Percentiles rank a stretch among this genome's conserved stretches.
Conservation (phyloP, 305 asterid genomes). For the Fraxinus greggii region DNA sequence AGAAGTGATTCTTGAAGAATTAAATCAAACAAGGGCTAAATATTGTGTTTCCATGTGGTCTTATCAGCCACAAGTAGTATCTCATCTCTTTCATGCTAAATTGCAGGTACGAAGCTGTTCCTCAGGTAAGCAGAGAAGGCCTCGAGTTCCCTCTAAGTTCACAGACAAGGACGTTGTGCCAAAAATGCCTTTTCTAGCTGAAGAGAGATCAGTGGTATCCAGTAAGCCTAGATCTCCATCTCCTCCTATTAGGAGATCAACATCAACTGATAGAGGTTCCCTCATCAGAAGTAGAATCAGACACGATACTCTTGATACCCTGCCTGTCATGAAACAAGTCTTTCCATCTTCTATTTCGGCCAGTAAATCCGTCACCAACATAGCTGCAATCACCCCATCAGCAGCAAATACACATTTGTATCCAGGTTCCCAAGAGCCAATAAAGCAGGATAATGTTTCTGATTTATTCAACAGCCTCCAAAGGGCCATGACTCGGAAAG, state of each 20-base stretch:
- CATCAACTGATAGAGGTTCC: slow-evolving; percentile 76
- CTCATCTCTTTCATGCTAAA: slow-evolving; percentile 27
- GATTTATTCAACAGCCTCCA: slow-evolving; percentile 53
- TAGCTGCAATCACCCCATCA: slow-evolving; percentile 43
- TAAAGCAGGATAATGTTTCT: slow-evolving; percentile 43
- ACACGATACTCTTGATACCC: slow-evolving; percentile 57
- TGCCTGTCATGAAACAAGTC: slow-evolving; percentile 50
- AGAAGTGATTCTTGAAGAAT: neutral
- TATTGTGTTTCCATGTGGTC: slow-evolving; percentile 2
- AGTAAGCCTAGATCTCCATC: slow-evolving; percentile 63
- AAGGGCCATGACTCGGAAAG: slow-evolving; percentile 47
- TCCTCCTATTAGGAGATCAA: slow-evolving; percentile 83
- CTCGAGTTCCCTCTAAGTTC: slow-evolving; percentile 72
- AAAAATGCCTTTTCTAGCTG: slow-evolving; percentile 51
- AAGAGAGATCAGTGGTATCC: slow-evolving; percentile 46
- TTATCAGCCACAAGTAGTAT: slow-evolving; percentile 5
- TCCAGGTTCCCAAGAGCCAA: slow-evolving; percentile 47
- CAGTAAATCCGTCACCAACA: slow-evolving; percentile 43
- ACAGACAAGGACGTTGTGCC: slow-evolving; percentile 59
- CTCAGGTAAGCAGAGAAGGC: slow-evolving; percentile 70
- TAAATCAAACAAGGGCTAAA: neutral
- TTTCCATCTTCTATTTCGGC: slow-evolving; percentile 65
- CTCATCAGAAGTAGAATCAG: slow-evolving; percentile 44
- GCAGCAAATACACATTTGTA: slow-evolving; percentile 29
- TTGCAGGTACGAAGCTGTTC: slow-evolving; percentile 73